Evolutionary conservation across 331 rosid species (phyloP).

Genomic region (Acacia concinna): DNA sequence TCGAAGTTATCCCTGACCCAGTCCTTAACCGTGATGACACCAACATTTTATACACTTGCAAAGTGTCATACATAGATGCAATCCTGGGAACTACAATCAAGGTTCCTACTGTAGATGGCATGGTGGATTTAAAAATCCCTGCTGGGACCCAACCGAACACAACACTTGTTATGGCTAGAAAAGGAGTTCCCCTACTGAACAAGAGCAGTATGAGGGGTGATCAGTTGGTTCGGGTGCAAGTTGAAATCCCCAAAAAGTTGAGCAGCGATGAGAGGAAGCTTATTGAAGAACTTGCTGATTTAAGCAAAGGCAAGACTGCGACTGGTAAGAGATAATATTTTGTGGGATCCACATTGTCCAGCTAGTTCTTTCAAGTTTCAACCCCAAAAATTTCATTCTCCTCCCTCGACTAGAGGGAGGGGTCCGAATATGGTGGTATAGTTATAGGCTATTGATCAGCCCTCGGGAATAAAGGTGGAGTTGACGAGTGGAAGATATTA

Average conservation of each 20-base stretch:
- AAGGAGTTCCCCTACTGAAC: conserved; percentile 90
- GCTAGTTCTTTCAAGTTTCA: neutral
- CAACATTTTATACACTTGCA: conserved; percentile 83
- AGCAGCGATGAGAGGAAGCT: conserved; percentile 86
- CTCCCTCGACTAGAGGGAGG: conserved; percentile 20
- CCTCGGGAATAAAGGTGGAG: conserved; percentile 21
- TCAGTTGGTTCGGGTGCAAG: conserved; percentile 96
- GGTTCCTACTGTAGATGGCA: conserved; percentile 97
- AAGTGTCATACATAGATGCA: conserved; percentile 87
- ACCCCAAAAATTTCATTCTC: conserved; percentile 26
- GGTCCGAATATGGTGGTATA: conserved; percentile 30
- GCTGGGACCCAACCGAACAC: conserved; percentile 95
- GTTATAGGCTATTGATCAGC: conserved; percentile 39
- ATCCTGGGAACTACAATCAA: conserved; percentile 84
- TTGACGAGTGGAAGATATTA: conserved; percentile 17
- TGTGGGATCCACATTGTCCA: conserved; percentile 29
- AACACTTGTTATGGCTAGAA: conserved; percentile 92
- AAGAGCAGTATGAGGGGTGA: conserved; percentile 93
- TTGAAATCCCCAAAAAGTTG: conserved; percentile 87
- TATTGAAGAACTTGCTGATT: conserved; percentile 79
- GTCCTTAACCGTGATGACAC: conserved; percentile 91
- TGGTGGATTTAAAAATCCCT: conserved; percentile 90
- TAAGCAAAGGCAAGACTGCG: conserved; percentile 91
- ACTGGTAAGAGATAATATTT: conserved; percentile 58
- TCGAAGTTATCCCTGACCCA: conserved; percentile 87